Evolutionary conservation across 2,329 filamentous ascomycete species (phyloP), one percentile per base, ranked within the genome.

Genomic region (Daldinia sp.): DNA sequence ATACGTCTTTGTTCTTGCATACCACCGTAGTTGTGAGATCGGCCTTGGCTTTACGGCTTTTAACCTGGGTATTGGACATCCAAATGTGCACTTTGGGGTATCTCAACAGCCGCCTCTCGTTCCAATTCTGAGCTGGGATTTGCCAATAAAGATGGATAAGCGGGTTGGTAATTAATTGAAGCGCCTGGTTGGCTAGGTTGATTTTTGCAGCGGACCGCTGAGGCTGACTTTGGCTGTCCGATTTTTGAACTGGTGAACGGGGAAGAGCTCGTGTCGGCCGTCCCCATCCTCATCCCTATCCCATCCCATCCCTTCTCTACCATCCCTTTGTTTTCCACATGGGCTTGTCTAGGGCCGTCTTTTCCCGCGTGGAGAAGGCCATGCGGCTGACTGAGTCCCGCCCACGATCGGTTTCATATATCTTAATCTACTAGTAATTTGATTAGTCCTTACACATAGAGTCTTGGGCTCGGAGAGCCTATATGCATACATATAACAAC

Each of bases 311-410:
- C 62, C 41, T 59, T 54, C 20, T 33, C 33, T 15, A 53, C 35
- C 13, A 39, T 50, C 51, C 33, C 30, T 37, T 35, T 18, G 3
- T 20, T 12, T 23, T 26, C 51, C 10, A 37, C 18, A 20, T 39
- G 26, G 26, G 0, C 26, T 51, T 51, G 42, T n/a, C 15, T 9
- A 2, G 26, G 46, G 46, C 6, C 15, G 26, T 51, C 28, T 30
- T 33, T 33, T 60, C 57, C 37, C 53, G 42, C 56, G 57, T 42
- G 67, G 65, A 35, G 57, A 57, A 33, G 59, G 33, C 33, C 39
- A 63, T 70, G 68, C 65, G 68, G 65, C 68, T 70, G 68, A 68
- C 54, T 63, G 65, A 68, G 60, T 23, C 54, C 57, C 18, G 39
- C 48, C 26, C 6, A 26, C 15, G 18, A 33, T 20, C 35, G 12